Percentiles rank a stretch among this genome's conserved stretches.
These are phyloP conservation scores for Lyophyllum decastes DNA, from an alignment of 768 basidiomycete genomes.

Conservation along the genomic window DNA sequence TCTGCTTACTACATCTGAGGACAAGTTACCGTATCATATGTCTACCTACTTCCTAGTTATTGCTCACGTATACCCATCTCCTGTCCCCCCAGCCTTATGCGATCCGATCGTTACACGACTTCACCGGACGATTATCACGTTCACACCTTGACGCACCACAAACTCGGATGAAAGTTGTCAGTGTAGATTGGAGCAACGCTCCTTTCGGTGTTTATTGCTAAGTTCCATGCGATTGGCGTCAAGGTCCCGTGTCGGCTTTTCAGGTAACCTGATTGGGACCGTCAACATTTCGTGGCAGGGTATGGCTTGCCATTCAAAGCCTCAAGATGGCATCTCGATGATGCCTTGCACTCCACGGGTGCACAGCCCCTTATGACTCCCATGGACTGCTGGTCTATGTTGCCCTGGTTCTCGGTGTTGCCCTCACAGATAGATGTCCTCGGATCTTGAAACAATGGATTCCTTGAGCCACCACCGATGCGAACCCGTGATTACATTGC, in stretches of 20 bases:
- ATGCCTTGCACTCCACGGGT: not conserved
- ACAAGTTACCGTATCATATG: not conserved
- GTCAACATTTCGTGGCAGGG: not conserved
- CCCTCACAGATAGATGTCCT: not conserved
- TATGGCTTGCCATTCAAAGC: not conserved
- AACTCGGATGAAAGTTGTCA: not conserved
- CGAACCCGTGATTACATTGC: constrained; percentile 1
- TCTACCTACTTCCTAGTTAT: not conserved
- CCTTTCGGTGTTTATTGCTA: not conserved
- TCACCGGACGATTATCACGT: not conserved
- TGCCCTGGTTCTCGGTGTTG: not conserved
- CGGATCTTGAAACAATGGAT: constrained; percentile 9
- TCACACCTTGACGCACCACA: not conserved
- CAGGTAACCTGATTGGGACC: not conserved
- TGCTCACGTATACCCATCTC: not conserved
- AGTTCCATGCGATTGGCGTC: not conserved
- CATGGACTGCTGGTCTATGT: not conserved
- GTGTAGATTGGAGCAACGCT: not conserved
- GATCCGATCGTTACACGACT: not conserved
- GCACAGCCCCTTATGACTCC: not conserved
- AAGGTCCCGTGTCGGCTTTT: not conserved
- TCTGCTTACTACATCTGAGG: not conserved
- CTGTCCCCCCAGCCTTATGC: not conserved
- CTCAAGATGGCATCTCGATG: not conserved
- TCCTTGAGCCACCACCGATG: not conserved